phyloP scores from a whole-genome alignment of 148 eudicot genomes.

The Fagopyrum homotropicum region DNA sequence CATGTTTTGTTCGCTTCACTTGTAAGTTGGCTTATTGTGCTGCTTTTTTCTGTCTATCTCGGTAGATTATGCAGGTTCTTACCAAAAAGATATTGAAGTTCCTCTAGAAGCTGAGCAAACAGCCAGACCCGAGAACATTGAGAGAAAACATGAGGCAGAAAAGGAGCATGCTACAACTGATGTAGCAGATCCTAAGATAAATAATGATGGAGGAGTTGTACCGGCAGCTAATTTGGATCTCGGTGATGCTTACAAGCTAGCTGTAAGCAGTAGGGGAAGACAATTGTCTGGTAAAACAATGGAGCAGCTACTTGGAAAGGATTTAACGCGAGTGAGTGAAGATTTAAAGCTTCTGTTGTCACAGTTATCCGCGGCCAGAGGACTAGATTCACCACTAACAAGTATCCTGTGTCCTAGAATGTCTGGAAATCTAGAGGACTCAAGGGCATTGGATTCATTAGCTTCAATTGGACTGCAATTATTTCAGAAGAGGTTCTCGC shows the following conservation, averaged over 20 bases:
- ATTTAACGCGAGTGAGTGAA: conserved; percentile 48
- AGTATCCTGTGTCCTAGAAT: conserved; percentile 13
- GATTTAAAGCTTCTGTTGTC: conserved; percentile 74
- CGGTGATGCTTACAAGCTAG: conserved; percentile 86
- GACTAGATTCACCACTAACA: conserved; percentile 39
- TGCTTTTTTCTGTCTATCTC: not conserved
- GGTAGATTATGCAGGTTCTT: not conserved
- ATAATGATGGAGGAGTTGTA: conserved; percentile 26
- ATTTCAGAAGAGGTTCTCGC: conserved; percentile 63
- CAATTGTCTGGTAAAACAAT: conserved; percentile 63
- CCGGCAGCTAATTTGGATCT: conserved; percentile 49
- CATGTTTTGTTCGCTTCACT: not conserved
- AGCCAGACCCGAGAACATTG: conserved; percentile 13
- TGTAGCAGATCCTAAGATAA: conserved; percentile 24
- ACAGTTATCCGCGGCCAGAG: conserved; percentile 55
- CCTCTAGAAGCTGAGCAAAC: conserved; percentile 17
- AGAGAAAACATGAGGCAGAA: conserved; percentile 20
- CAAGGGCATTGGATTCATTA: conserved; percentile 37
- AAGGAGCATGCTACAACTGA: conserved; percentile 20
- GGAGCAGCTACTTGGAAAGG: conserved; percentile 54
- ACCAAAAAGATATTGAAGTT: not conserved
- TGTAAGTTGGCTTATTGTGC: not conserved
- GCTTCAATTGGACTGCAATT: conserved; percentile 40
- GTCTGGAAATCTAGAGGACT: conserved; percentile 49
- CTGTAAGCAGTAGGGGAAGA: conserved; percentile 55